Base-by-base conservation (phyloP, 2,329 filamentous ascomycete genomes). In the Exophiala lecanii-corni region DNA sequence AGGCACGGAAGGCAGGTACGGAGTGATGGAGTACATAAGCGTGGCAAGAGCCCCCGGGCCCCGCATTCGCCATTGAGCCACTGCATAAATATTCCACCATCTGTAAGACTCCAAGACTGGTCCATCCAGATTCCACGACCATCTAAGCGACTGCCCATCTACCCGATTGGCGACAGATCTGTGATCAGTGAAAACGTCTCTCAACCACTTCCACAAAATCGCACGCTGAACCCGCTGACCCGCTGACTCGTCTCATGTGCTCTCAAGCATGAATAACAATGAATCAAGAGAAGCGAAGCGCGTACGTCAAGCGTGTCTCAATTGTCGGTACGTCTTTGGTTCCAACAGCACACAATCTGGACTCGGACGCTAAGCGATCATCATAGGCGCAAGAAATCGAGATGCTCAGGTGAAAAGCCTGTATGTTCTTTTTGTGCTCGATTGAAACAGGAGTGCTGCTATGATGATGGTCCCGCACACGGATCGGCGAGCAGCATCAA, bases 371-470 rank as follows among this genome's bases (percentile, higher is more conserved):
- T 23, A 19, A 15, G 9, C 13, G 16, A 20, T 19, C 6, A 15
- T 28, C 7, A 19, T 17, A 60, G 92, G 23, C 78, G 91, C 59
- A 98, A 97, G 71, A 98, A 98, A 72, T 96, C 97, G 51, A 82
- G 91, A 40, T 98, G 92, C 62, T 97, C 91, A 0, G 92, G 92
- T 45, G 92, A 97, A 70, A 96, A 96, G 65, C 92, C 92, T 2
- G 87, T 89, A 0, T 98, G 92, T 72, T 56, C 48, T 6, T 58
- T 56, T 25, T 61, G 58, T 33, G 55, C 56, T 6, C 53, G 58
- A 10, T 55, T 51, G 43, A 50, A 49, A 4, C 43, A 55, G 3
- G 37, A 49, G 7, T 60, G 59, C 23, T 41, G 54, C 12, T 61
- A 57, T 9, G 58, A 60, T 9, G 32, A 47, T 10, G 19, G 25